Evolutionary conservation across 2,329 filamentous ascomycete species (phyloP).

Genomic region (Emericellopsis atlantica): DNA sequence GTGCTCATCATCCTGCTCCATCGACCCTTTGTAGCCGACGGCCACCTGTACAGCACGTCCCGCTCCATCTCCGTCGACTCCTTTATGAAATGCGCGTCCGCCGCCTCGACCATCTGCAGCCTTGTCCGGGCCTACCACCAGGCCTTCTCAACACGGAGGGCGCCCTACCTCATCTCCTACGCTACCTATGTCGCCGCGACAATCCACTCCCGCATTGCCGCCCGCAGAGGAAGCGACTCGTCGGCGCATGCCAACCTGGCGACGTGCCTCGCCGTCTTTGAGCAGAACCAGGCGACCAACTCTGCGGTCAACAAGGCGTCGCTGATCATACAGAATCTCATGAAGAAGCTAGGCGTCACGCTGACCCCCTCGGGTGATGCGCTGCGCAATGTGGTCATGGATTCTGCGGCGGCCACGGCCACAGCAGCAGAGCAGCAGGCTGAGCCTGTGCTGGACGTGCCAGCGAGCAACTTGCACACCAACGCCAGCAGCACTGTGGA

Average conservation of each 20-base stretch:
- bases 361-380: conserved; percentile 5
- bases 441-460: not conserved
- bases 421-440: not conserved
- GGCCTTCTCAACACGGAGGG: conserved; percentile 28
- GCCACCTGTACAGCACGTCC: conserved; percentile 29
- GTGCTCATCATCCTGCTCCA: conserved; percentile 39
- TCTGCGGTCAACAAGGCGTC: conserved; percentile 32
- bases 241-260: conserved; percentile 24
- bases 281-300: conserved; percentile 36
- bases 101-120: conserved; percentile 29
- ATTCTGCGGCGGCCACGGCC: not conserved
- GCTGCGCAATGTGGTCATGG: not conserved
- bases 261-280: conserved; percentile 28
- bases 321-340: conserved; percentile 29
- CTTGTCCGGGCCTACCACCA: conserved; percentile 29
- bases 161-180: conserved; percentile 41
- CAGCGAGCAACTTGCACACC: no score
- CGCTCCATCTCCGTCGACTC: conserved; percentile 25
- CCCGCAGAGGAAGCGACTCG: conserved; percentile 25
- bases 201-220: conserved; percentile 36
- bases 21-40: conserved; percentile 36
- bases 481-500: not conserved
- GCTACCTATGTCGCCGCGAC: conserved; percentile 41
- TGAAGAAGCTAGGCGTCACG: conserved; percentile 26
- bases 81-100: conserved; percentile 28